Conservation (phyloP, 2,329 filamentous ascomycete genomes). For the Dothistroma pini region DNA sequence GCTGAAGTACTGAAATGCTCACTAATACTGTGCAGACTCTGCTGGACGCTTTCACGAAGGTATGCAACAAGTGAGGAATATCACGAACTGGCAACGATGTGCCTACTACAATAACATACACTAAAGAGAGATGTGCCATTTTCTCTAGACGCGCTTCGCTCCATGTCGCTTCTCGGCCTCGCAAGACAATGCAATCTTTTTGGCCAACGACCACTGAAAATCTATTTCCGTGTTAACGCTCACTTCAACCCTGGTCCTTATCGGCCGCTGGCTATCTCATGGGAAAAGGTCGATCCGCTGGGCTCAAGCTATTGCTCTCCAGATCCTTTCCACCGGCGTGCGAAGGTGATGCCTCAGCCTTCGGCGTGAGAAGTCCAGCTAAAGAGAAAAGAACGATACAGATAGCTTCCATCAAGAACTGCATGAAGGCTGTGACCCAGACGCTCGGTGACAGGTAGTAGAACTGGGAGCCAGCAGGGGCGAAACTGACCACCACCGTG, state of each 20-base stretch:
- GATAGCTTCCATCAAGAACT: slow-evolving; percentile 29
- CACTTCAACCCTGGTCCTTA: no score
- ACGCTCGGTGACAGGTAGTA: slow-evolving; percentile 20
- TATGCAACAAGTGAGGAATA: slow-evolving; percentile 17
- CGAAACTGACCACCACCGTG: slow-evolving; percentile 24
- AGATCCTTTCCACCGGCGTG: neutral
- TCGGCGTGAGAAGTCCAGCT: slow-evolving; percentile 25
- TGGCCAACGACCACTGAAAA: no score
- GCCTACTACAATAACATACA: neutral
- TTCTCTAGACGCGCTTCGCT: no score
- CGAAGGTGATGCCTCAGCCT: neutral
- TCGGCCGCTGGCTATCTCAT: no score
- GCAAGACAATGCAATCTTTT: no score
- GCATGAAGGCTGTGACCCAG: slow-evolving; percentile 26
- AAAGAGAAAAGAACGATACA: slow-evolving; percentile 20
- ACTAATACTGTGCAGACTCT: slow-evolving; percentile 14
- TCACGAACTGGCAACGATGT: neutral
- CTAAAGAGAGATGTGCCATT: neutral
- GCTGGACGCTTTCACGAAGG: slow-evolving; percentile 21
- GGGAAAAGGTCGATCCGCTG: neutral
- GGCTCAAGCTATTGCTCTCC: neutral
- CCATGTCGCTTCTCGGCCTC: no score
- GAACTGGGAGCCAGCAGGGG: slow-evolving; percentile 20
- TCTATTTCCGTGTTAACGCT: no score
- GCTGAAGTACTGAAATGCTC: neutral